Percentiles rank a stretch among this genome's conserved stretches.
Conservation (phyloP, 345 rosid species). For the Gossypium bickii region DNA sequence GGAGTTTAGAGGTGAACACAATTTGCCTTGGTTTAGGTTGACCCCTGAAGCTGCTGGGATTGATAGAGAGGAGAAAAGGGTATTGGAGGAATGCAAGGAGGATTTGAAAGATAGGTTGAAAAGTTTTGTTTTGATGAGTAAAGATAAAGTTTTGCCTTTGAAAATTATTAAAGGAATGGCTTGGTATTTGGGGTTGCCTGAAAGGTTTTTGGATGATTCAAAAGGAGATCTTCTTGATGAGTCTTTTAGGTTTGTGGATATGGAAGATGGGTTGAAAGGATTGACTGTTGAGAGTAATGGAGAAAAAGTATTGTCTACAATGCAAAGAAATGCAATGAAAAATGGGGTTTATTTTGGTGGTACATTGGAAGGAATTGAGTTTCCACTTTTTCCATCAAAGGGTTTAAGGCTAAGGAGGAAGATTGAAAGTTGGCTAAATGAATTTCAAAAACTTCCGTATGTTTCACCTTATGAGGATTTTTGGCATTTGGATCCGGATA, state of each 20-base stretch:
- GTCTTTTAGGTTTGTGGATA: conserved; percentile 56
- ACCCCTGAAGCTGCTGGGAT: conserved; percentile 66
- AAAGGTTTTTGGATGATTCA: conserved; percentile 40
- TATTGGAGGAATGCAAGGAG: conserved; percentile 38
- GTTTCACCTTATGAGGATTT: conserved; percentile 75
- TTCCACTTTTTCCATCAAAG: conserved; percentile 76
- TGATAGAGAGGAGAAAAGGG: conserved; percentile 48
- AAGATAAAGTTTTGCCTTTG: conserved; percentile 57
- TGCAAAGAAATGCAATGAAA: conserved; percentile 60
- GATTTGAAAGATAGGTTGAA: conserved; percentile 55
- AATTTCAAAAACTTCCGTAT: conserved; percentile 69
- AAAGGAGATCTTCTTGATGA: conserved; percentile 37
- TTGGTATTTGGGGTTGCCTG: conserved; percentile 84
- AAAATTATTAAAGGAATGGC: conserved; percentile 73
- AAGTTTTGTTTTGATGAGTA: conserved; percentile 70
- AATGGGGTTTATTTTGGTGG: conserved; percentile 36
- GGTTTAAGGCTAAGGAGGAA: conserved; percentile 69
- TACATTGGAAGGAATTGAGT: conserved; percentile 44
- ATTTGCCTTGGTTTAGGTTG: conserved; percentile 88
- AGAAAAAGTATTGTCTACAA: conserved; percentile 40
- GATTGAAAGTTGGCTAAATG: conserved; percentile 63
- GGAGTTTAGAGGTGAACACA: conserved; percentile 60
- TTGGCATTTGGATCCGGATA: conserved; percentile 54
- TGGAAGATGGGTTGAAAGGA: conserved; percentile 71
- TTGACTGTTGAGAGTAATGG: conserved; percentile 40